phyloP scores from a whole-genome alignment of 2,329 filamentous ascomycete genomes.

The Cordyceps militaris region DNA sequence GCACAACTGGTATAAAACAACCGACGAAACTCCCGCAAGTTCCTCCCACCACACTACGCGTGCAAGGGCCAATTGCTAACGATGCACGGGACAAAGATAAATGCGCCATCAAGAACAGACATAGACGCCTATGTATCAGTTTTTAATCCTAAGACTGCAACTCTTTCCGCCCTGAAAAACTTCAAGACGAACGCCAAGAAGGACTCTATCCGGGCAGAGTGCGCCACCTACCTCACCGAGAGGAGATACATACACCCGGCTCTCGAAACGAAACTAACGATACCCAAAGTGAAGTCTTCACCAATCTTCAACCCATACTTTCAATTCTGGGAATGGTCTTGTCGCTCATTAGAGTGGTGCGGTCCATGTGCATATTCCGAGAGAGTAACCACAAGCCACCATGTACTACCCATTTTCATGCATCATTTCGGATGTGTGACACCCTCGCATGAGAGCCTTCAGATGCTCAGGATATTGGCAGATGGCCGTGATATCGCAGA shows the following conservation, averaged over 20 bases:
- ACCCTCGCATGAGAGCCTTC: conserved; percentile 59
- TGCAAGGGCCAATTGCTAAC: background rate
- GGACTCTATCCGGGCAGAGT: conserved; percentile 49
- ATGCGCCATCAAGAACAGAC: conserved; percentile 48
- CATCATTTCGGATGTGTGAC: conserved; percentile 72
- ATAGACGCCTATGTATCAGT: conserved; percentile 60
- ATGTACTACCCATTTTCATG: conserved; percentile 65
- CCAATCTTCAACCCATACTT: conserved; percentile 55
- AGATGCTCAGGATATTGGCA: conserved; percentile 50
- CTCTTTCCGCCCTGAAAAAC: conserved; percentile 54
- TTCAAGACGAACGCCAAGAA: conserved; percentile 59
- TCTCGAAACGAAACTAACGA: conserved; percentile 30
- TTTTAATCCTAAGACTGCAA: conserved; percentile 54
- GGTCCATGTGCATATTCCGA: conserved; percentile 49
- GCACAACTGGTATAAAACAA: conserved; percentile 42
- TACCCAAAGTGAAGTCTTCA: conserved; percentile 40
- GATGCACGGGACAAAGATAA: conserved; percentile 24
- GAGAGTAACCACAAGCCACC: conserved; percentile 52
- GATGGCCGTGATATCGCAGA: conserved; percentile 52
- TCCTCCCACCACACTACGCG: background rate
- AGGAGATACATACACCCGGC: conserved; percentile 45
- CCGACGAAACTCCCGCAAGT: conserved; percentile 28
- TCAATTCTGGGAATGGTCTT: conserved; percentile 60
- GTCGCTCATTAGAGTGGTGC: conserved; percentile 57
- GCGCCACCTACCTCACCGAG: conserved; percentile 48